Base-by-base conservation (phyloP, 768 basidiomycete genomes). In the Termitomyces sp. region DNA sequence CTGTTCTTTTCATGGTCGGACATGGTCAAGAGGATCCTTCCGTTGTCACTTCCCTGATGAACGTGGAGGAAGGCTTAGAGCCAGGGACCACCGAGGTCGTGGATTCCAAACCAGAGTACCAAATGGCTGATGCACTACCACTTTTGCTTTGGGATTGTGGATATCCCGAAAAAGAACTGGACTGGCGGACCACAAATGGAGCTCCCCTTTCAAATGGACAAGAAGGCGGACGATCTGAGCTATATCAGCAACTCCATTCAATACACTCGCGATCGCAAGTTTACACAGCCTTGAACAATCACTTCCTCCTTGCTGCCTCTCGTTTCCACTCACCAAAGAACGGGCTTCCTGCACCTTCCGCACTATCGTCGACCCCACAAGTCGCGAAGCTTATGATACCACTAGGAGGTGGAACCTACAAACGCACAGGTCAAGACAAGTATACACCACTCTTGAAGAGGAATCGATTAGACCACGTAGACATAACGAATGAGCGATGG, bases 61-160 rank as follows among this genome's bases (percentile, higher is more conserved):
- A 96, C 68, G 80, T 84, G 19, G 78, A 80, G 54, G 74, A 70
- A 40, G 75, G 68, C n/a, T 70, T 66, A 17, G 74, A 79, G 6
- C 65, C 68, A 0, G 68, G 55, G 24, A 70, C 71, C 26, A 70
- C 77, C 12, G 71, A 80, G 37, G 66, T 84, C 15, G 79, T 93
- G 26, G 76, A 82, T 54, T 69, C 80, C 49, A 95, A 94, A 67
- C 96, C 96, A 2, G 82, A 84, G 46, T 98, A 98, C 66, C 86
- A 89, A 62, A 98, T 98, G 90, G 93, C 94, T 7, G 89, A 95
- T 60, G 87, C 83, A 1, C 76, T 97, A 0, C 95, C 96, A 1
- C 81, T 99, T 38, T 80, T 98, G 70, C 82, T 98, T 14, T 96
- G 93, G 89, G 86, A 91, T 24, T 95, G 93, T 64, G 83, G 76